A percentile compares a stretch with the other conserved stretches of the same genome.
Evolutionary conservation across 495 filamentous ascomycete genomes (phyloP).

Genomic region (Neurospora sp.): DNA sequence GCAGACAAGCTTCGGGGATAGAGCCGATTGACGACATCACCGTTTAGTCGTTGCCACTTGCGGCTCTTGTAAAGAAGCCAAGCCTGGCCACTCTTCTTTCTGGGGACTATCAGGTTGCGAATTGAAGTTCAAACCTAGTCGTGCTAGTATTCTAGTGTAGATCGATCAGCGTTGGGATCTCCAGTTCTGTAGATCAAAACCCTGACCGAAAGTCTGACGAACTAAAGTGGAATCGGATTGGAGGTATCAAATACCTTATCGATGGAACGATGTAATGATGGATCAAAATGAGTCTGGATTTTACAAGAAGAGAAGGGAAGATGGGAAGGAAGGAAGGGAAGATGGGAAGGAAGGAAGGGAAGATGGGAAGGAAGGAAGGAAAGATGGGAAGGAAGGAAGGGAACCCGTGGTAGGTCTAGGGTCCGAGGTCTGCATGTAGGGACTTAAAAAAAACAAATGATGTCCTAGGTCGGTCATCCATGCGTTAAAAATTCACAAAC

Average conservation of each 20-base stretch:
- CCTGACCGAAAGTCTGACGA: neutral
- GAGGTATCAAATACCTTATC: too few relatives aligned
- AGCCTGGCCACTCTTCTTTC: neutral
- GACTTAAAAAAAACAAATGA: neutral
- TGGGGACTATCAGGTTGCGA: neutral
- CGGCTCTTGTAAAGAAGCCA: neutral
- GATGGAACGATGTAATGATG: neutral
- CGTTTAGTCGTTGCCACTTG: neutral
- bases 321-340: neutral
- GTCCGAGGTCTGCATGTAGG: neutral
- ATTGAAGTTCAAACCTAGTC: neutral
- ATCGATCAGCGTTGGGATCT: neutral
- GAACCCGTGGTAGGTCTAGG: neutral
- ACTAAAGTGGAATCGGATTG: neutral
- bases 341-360: neutral
- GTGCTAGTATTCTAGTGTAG: neutral
- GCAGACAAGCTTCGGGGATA: neutral
- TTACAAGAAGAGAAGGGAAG: neutral
- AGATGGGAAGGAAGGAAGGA: too few relatives aligned
- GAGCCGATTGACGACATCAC: neutral
- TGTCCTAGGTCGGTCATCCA: neutral
- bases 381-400: too few relatives aligned
- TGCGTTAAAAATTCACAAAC: neutral
- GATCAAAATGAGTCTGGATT: neutral
- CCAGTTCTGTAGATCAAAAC: neutral